Evolutionary conservation across 768 basidiomycete genomes (phyloP).

Genomic region (Kwoniella sp.): DNA sequence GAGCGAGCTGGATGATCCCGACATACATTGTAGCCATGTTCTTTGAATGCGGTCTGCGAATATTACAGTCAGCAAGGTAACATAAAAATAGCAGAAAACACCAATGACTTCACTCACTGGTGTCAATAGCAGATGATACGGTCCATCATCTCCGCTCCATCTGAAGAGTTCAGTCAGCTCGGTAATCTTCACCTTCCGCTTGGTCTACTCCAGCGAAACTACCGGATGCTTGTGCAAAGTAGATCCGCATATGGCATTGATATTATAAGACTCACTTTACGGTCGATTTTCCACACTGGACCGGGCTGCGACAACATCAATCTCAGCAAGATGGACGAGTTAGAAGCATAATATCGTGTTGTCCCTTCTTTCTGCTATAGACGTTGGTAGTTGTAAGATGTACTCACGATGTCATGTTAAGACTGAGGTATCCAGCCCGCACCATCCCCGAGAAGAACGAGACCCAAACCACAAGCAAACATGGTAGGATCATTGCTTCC

Average conservation of each 20-base stretch:
- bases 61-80: background rate
- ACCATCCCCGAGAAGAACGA: constrained; percentile 4
- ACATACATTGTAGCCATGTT: constrained; percentile 50
- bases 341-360: background rate
- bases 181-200: background rate
- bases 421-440: constrained; percentile 28
- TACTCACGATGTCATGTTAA: constrained; percentile 38
- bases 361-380: too few species aligned
- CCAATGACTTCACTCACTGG: constrained; percentile 31
- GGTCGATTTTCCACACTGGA: constrained; percentile 33
- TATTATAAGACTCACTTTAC: constrained; percentile 30
- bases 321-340: background rate
- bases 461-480: background rate
- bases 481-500: background rate
- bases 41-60: constrained; percentile 35
- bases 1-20: background rate
- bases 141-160: constrained; percentile 49
- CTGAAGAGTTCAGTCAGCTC: constrained; percentile 14
- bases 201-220: too few species aligned
- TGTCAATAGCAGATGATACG: constrained; percentile 49
- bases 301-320: constrained; percentile 9
- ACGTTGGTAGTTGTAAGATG: background rate
- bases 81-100: background rate
- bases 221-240: too few species aligned
- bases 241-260: too few species aligned